A percentile compares a stretch with the other conserved stretches of the same genome.
Evolutionary conservation across 2,329 filamentous ascomycete species (phyloP).

Genomic region (Pseudonectria buxi): DNA sequence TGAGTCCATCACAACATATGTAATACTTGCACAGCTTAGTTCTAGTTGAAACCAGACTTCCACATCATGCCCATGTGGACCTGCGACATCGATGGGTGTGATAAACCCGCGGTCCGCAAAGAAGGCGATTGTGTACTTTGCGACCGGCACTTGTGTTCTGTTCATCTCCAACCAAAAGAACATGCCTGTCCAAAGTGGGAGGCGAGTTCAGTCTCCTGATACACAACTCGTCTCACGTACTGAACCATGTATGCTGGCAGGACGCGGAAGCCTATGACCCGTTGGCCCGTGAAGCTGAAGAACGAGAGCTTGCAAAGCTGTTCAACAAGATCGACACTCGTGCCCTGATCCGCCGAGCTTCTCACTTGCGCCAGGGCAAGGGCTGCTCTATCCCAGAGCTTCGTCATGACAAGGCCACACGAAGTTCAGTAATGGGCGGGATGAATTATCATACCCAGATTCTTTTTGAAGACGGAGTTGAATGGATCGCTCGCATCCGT

Average conservation of each 20-base stretch:
- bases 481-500: conserved; percentile 38
- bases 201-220: conserved; percentile 22
- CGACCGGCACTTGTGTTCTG: conserved; percentile 30
- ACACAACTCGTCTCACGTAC: background rate
- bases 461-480: conserved; percentile 34
- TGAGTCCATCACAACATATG: too few species aligned
- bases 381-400: conserved; percentile 29
- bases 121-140: conserved; percentile 34
- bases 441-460: conserved; percentile 39
- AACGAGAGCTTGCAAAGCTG: conserved; percentile 26
- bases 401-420: conserved; percentile 27
- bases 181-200: conserved; percentile 32
- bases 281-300: conserved; percentile 27
- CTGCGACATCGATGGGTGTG: conserved; percentile 27
- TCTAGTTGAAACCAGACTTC: too few species aligned
- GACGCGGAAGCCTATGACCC: conserved; percentile 29
- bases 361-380: conserved; percentile 27
- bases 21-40: too few species aligned
- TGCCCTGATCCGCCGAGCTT: conserved; percentile 30
- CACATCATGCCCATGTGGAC: conserved; percentile 26
- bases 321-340: conserved; percentile 28
- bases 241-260: conserved; percentile 16
- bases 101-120: conserved; percentile 27
- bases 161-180: conserved; percentile 24
- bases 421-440: conserved; percentile 34